Percentiles rank a stretch among this genome's conserved stretches.
Conservation (phyloP, 2,329 filamentous ascomycete genomes). For the Beauveria medogensis region DNA sequence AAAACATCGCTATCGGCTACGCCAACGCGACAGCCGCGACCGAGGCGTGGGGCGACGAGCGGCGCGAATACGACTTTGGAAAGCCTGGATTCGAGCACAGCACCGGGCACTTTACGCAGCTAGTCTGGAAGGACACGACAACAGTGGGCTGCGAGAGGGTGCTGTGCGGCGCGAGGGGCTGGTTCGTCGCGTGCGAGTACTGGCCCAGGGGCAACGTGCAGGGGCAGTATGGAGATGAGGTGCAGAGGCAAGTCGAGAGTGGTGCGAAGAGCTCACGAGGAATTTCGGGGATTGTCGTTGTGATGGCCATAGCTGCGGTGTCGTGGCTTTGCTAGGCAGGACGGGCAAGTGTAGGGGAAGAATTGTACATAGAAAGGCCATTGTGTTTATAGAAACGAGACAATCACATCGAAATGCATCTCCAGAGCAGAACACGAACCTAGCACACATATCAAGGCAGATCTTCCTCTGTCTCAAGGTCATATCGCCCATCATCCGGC, state of each 20-base stretch:
- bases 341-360: background rate
- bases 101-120: slow-evolving; percentile 66
- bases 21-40: slow-evolving; percentile 49
- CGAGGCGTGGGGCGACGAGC: slow-evolving; percentile 54
- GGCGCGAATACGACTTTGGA: slow-evolving; percentile 49
- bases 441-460: background rate
- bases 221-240: slow-evolving; percentile 37
- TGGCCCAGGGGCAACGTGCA: slow-evolving; percentile 58
- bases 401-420: background rate
- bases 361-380: background rate
- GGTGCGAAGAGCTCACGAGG: background rate
- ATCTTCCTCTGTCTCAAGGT: background rate
- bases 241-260: slow-evolving; percentile 14
- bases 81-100: slow-evolving; percentile 47
- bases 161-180: slow-evolving; percentile 41
- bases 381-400: background rate
- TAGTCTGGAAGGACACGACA: slow-evolving; percentile 61
- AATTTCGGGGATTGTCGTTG: too few relatives aligned
- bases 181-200: slow-evolving; percentile 65
- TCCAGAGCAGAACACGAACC: background rate
- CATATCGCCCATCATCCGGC: background rate
- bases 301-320: background rate
- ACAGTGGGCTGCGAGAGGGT: slow-evolving; percentile 47
- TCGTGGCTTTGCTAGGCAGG: background rate
- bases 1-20: slow-evolving; percentile 67